Percentiles rank a stretch among this genome's conserved stretches.
These are phyloP conservation scores for Veloporphyrellus conicus DNA, from an alignment of 1,284 basidiomycete species.

Conservation along the genomic window DNA sequence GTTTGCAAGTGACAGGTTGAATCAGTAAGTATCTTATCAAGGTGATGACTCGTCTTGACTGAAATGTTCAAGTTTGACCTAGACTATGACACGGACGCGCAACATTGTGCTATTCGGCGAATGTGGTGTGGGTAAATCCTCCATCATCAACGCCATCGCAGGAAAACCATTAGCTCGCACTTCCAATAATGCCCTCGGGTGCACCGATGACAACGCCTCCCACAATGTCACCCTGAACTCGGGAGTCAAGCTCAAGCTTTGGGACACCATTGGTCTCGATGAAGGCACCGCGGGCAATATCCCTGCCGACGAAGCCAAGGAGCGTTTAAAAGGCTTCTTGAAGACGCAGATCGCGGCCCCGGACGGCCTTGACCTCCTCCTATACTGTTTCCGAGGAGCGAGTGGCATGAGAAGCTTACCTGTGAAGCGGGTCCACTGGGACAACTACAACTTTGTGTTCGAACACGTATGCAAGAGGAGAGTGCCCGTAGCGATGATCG, in stretches of 20 bases:
- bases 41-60: not conserved
- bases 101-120: constrained; percentile 28
- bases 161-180: constrained; percentile 14
- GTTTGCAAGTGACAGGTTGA: too few species aligned
- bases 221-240: constrained; percentile 11
- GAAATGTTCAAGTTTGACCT: not conserved
- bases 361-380: constrained; percentile 24
- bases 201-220: constrained; percentile 6
- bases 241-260: constrained; percentile 14
- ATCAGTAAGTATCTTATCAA: not conserved
- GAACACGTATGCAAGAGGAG: constrained; percentile 21
- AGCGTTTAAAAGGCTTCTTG: constrained; percentile 18
- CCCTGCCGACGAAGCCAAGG: constrained; percentile 11
- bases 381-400: constrained; percentile 23
- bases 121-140: constrained; percentile 29
- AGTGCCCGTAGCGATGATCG: constrained; percentile 21
- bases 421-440: constrained; percentile 13
- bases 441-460: constrained; percentile 16
- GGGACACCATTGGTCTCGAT: constrained; percentile 28
- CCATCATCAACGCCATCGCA: constrained; percentile 23
- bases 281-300: constrained; percentile 19
- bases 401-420: constrained; percentile 12
- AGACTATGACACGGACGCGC: constrained; percentile 9
- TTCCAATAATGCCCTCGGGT: constrained; percentile 17
- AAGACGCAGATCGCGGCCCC: constrained; percentile 11